Evolutionary conservation across 164 flowering plant genomes (phyloP), one percentile per base, ranked within the genome.

Genomic region (Vitis labrusca): DNA sequence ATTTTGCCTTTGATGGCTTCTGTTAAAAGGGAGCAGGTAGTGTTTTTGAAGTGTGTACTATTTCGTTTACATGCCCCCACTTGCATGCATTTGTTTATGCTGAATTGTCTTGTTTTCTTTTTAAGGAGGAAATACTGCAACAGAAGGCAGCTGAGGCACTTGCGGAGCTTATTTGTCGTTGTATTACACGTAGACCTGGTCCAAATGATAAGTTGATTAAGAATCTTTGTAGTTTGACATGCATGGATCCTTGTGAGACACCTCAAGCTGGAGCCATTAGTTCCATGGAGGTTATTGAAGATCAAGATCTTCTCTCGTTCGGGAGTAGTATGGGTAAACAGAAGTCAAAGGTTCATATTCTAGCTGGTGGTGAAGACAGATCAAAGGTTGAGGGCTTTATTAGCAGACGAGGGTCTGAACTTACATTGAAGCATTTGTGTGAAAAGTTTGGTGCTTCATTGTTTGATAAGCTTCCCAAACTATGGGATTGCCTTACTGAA

Each of bases 1-100:
- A 96, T 96, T 70, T 80, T 93, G 65, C 98, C 99, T 58, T 70
- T 96, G 74, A 96, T 96, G 99, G 97, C 99, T 74, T 91, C 99
- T 30, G 79, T 96, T 50, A 96, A 83, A 80, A 84, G 93, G 74
- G 99, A 96, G 69, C 99, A 96, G 98, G 98, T 92, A 74, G 12
- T 47, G 30, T 30, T 68, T 63, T 9, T 8, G 17, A 23, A 23
- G 0, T 50, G n/a, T 4, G 48, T 8, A 2, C 10, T 8, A 51
- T 15, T 1, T 44, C 5, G 55, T 54, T 53, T 55, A 30, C 27
- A 37, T 57, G 5, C 8, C 44, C 44, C 44, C 44, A 6, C 44
- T 3, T 37, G 44, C 44, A 7, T 3, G 3, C 5, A 62, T 50
- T 14, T 12, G 63, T 64, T 60, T 3, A 63, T 48, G 56, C 67